phyloP scores from a whole-genome alignment of 2,329 filamentous ascomycete genomes.

The Ascochyta lentis region DNA sequence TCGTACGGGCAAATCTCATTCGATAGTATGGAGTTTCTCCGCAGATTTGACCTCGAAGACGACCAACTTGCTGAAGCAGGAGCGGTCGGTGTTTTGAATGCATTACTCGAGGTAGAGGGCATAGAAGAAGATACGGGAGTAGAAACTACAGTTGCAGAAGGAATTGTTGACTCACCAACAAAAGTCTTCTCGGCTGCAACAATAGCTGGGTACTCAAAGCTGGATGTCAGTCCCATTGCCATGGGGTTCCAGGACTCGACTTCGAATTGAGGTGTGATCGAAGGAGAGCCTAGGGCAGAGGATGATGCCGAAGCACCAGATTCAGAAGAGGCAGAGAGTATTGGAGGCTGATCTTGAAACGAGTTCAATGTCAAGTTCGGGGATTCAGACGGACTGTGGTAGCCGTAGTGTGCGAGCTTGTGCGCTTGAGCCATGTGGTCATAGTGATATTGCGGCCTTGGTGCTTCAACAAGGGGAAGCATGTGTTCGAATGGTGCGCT shows the following conservation, averaged over 20 bases:
- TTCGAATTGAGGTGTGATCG: slow-evolving; percentile 67
- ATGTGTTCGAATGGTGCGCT: slow-evolving; percentile 47
- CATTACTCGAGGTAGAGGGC: slow-evolving; percentile 20
- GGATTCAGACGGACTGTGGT: slow-evolving; percentile 50
- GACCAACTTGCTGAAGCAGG: slow-evolving; percentile 51
- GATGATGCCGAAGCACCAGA: slow-evolving; percentile 60
- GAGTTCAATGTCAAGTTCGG: slow-evolving; percentile 55
- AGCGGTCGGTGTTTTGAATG: slow-evolving; percentile 43
- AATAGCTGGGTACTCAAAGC: slow-evolving; percentile 61
- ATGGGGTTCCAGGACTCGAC: slow-evolving; percentile 62
- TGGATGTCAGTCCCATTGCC: slow-evolving; percentile 66
- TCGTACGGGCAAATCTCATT: background rate
- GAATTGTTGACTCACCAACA: slow-evolving; percentile 58
- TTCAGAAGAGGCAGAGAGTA: slow-evolving; percentile 57
- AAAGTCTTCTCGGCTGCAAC: slow-evolving; percentile 55
- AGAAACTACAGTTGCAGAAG: slow-evolving; percentile 32
- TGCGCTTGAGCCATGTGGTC: slow-evolving; percentile 46
- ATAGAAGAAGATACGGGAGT: slow-evolving; percentile 27
- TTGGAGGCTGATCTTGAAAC: slow-evolving; percentile 55
- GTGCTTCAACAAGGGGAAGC: slow-evolving; percentile 41
- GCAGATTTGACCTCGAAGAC: slow-evolving; percentile 19
- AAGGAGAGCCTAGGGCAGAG: slow-evolving; percentile 59
- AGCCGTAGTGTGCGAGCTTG: slow-evolving; percentile 47
- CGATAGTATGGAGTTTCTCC: slow-evolving; percentile 35
- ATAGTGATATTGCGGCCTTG: slow-evolving; percentile 44